Percentiles rank a stretch among this genome's conserved stretches.
Evolutionary conservation across 805 yeast species (phyloP).

Genomic region (Huiozyma naganishii): DNA sequence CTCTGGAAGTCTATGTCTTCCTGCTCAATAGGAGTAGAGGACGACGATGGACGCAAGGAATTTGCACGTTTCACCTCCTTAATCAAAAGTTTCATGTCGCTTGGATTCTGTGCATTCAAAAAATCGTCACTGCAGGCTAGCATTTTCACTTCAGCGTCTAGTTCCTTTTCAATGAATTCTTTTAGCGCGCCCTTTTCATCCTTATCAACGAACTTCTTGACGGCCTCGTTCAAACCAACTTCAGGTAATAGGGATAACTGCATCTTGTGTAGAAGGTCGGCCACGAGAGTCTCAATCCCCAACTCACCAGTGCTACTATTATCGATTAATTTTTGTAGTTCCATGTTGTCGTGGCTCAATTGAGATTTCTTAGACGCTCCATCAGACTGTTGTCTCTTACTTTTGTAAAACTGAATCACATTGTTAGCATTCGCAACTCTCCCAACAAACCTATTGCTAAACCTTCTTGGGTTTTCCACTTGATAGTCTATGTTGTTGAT

Average conservation of each 20-base stretch:
- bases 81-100: slow-evolving; percentile 36
- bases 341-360: not conserved
- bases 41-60: not conserved
- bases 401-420: slow-evolving; percentile 60
- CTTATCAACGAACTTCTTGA: slow-evolving; percentile 62
- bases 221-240: slow-evolving; percentile 60
- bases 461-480: slow-evolving; percentile 81
- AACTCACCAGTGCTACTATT: slow-evolving; percentile 30
- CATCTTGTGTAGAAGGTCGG: slow-evolving; percentile 49
- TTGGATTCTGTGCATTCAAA: slow-evolving; percentile 29
- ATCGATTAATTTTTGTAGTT: slow-evolving; percentile 6
- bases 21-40: no score
- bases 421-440: slow-evolving; percentile 85
- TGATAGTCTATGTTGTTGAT: slow-evolving; percentile 47
- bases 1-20: no score
- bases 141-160: slow-evolving; percentile 40
- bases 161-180: slow-evolving; percentile 48
- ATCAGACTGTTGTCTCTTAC: slow-evolving; percentile 22
- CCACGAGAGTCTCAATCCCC: slow-evolving; percentile 53
- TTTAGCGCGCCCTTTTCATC: slow-evolving; percentile 70
- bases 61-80: slow-evolving; percentile 32
- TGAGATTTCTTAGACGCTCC: slow-evolving; percentile 1
- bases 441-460: slow-evolving; percentile 85
- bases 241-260: slow-evolving; percentile 64
- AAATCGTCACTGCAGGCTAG: slow-evolving; percentile 34